Conservation (phyloP, 805 yeast species). For the Candida glaebosa region DNA sequence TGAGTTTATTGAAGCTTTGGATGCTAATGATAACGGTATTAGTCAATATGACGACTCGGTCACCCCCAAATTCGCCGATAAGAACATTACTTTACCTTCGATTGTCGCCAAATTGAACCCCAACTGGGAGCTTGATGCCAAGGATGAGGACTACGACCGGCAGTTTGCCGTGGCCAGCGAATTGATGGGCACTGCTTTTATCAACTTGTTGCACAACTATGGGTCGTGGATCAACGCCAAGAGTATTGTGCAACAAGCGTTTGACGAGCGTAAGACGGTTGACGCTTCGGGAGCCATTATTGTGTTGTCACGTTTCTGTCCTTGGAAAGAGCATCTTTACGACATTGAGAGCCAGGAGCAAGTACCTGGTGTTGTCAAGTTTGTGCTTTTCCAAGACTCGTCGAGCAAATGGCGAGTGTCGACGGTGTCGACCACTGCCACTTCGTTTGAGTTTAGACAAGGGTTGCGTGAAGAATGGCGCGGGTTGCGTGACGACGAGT, state of each 20-base stretch:
- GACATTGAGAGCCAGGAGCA: conserved; percentile 60
- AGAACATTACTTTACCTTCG: conserved; percentile 72
- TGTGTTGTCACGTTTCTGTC: conserved; percentile 72
- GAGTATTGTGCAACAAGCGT: conserved; percentile 67
- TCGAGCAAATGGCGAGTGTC: conserved; percentile 78
- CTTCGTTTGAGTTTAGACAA: conserved; percentile 80
- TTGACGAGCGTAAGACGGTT: conserved; percentile 54
- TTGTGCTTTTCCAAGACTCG: conserved; percentile 80
- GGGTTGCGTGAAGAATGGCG: conserved; percentile 91
- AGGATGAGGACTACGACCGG: conserved; percentile 62
- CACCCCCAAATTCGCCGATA: conserved; percentile 65
- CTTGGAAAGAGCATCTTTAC: conserved; percentile 94
- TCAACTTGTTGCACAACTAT: conserved; percentile 59
- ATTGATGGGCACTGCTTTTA: conserved; percentile 81
- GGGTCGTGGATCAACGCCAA: conserved; percentile 96
- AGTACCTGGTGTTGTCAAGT: conserved; percentile 56
- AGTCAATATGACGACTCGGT: conserved; percentile 58
- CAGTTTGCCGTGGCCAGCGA: conserved; percentile 68
- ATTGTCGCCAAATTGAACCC: conserved; percentile 82
- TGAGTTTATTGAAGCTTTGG: conserved; percentile 86
- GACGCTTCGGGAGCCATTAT: conserved; percentile 73
- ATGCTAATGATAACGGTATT: conserved; percentile 95
- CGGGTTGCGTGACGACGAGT: conserved; percentile 88
- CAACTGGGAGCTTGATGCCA: conserved; percentile 68
- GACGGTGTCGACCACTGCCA: conserved; percentile 78